Conservation (phyloP, 2,329 filamentous ascomycete genomes). For the Trichoderma lentiforme region DNA sequence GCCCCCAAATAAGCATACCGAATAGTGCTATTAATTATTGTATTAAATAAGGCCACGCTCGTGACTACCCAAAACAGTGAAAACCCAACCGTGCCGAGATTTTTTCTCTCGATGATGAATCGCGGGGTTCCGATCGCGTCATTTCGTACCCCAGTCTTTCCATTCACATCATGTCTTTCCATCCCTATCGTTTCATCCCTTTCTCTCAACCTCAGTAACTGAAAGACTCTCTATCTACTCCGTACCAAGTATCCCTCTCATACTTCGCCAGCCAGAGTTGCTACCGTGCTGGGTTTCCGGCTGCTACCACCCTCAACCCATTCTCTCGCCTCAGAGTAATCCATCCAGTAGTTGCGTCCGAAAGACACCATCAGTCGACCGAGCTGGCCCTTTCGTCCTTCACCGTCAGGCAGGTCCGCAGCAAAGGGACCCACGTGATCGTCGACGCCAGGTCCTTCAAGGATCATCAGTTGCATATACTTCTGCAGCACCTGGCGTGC, state of each 20-base stretch:
- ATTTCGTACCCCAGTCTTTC: conserved; percentile 17
- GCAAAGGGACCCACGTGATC: conserved; percentile 65
- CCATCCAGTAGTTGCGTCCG: conserved; percentile 78
- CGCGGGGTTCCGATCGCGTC: conserved; percentile 21
- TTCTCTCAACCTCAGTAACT: not conserved
- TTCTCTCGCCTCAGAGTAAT: conserved; percentile 60
- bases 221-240: not conserved
- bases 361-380: conserved; percentile 76
- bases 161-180: not conserved
- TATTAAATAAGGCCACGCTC: conserved; percentile 16
- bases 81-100: conserved; percentile 17
- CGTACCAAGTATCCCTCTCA: conserved; percentile 18
- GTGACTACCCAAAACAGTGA: conserved; percentile 15
- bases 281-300: conserved; percentile 50
- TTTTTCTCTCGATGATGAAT: conserved; percentile 20
- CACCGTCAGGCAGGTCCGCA: conserved; percentile 65
- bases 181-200: not conserved
- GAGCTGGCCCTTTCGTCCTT: conserved; percentile 74
- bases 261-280: conserved; percentile 35
- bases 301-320: conserved; percentile 63
- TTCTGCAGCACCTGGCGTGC: conserved; percentile 73
- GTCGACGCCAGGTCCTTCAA: conserved; percentile 47
- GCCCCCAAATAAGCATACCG: conserved; percentile 9
- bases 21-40: not conserved
- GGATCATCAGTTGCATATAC: conserved; percentile 48